Evolutionary conservation across 1,284 basidiomycete species (phyloP).

Genomic region (Ceratobasidium sp.): DNA sequence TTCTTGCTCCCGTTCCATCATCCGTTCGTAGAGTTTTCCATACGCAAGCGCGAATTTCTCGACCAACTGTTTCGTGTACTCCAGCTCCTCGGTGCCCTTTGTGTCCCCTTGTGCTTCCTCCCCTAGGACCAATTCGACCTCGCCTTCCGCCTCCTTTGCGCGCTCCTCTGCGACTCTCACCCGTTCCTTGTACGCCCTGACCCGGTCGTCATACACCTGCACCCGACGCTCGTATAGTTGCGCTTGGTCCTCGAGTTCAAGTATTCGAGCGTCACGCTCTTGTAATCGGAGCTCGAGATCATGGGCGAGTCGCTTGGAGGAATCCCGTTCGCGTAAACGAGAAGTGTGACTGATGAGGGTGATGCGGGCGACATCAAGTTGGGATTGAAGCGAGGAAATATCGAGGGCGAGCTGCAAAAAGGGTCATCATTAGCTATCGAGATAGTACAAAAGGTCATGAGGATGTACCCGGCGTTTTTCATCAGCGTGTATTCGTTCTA

Average conservation of each 20-base stretch:
- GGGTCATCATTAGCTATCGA: slow-evolving; percentile 1
- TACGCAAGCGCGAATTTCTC: slow-evolving; percentile 56
- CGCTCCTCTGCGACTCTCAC: slow-evolving; percentile 51
- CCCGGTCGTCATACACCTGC: slow-evolving; percentile 37
- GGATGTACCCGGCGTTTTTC: slow-evolving; percentile 72
- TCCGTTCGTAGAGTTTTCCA: slow-evolving; percentile 64
- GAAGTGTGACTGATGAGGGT: slow-evolving; percentile 66
- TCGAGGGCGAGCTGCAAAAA: slow-evolving; percentile 55
- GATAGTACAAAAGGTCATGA: neutral
- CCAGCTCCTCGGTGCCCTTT: slow-evolving; percentile 65
- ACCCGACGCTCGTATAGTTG: slow-evolving; percentile 67
- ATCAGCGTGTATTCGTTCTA: slow-evolving; percentile 73
- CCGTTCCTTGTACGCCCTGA: slow-evolving; percentile 38
- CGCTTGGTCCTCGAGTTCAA: slow-evolving; percentile 70
- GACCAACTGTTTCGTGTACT: slow-evolving; percentile 63
- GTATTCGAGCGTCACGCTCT: slow-evolving; percentile 26
- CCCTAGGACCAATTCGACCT: slow-evolving; percentile 70
- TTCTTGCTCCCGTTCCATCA: slow-evolving; percentile 66
- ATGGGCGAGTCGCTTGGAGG: slow-evolving; percentile 23
- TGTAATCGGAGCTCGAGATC: slow-evolving; percentile 26
- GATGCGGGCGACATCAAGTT: slow-evolving; percentile 66
- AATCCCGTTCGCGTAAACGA: slow-evolving; percentile 58
- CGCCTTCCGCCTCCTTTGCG: slow-evolving; percentile 65
- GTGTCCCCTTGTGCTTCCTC: slow-evolving; percentile 66
- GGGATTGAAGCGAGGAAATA: slow-evolving; percentile 68